These are phyloP conservation scores for Teunomyces cretensis DNA, from an alignment of 805 yeast genomes.

Conservation along the genomic window DNA sequence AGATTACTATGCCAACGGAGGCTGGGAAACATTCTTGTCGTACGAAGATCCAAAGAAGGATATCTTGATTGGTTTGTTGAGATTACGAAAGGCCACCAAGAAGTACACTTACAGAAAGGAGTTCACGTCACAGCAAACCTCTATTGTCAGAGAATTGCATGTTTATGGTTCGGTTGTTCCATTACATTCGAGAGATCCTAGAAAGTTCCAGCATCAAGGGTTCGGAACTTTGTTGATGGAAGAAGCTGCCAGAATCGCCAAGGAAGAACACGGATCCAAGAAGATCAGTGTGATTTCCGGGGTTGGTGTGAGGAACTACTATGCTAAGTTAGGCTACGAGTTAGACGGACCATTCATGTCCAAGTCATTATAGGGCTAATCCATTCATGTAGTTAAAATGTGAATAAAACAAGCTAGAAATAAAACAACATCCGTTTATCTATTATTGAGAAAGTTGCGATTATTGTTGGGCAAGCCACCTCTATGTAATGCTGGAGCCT, in stretches of 20 bases:
- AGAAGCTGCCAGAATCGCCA: conserved; percentile 94
- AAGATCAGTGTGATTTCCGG: conserved; percentile 95
- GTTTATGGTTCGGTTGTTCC: conserved; percentile 98
- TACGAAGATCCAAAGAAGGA: conserved; percentile 98
- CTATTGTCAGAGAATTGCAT: conserved; percentile 94
- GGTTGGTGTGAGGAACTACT: conserved; percentile 96
- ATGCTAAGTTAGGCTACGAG: conserved; percentile 85
- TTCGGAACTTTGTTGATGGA: conserved; percentile 97
- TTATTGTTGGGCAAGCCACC: conserved; percentile 32
- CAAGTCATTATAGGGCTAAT: conserved; percentile 31
- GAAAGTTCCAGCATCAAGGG: conserved; percentile 98
- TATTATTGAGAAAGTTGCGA: conserved; percentile 9
- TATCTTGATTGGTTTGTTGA: conserved; percentile 84
- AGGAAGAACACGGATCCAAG: conserved; percentile 89
- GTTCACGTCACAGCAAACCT: conserved; percentile 77
- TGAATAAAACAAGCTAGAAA: conserved; percentile 3
- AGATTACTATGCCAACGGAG: conserved; percentile 96
- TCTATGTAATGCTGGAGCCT: conserved; percentile 45
- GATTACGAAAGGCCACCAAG: conserved; percentile 85
- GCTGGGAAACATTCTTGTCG: conserved; percentile 96
- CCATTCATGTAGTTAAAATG: neutral
- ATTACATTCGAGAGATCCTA: conserved; percentile 91
- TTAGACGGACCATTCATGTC: conserved; percentile 98
- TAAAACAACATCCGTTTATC: neutral
- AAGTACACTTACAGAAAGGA: conserved; percentile 90